Percentiles rank a stretch among this genome's conserved stretches.
Conservation (phyloP, 2,329 filamentous ascomycete genomes). For the Fusarium euwallaceae region DNA sequence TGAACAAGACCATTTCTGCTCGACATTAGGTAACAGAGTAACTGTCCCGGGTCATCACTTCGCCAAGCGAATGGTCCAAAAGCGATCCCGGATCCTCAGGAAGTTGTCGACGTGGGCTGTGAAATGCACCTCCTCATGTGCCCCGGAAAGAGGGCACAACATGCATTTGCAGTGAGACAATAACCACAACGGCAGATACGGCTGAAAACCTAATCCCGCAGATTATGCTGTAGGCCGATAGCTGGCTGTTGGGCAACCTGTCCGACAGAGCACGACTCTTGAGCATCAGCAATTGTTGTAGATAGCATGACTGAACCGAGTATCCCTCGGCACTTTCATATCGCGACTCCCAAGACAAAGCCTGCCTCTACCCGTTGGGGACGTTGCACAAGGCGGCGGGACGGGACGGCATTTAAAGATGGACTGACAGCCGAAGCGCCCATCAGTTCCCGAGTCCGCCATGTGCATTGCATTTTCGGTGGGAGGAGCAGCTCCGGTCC, state of each 20-base stretch:
- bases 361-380: background rate
- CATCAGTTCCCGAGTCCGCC: background rate
- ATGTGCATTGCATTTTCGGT: constrained; percentile 2
- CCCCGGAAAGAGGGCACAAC: constrained; percentile 14
- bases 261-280: background rate
- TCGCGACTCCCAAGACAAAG: background rate
- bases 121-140: constrained; percentile 9
- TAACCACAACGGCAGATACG: constrained; percentile 16
- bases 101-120: background rate
- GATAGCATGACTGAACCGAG: background rate
- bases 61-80: constrained; percentile 5
- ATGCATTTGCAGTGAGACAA: constrained; percentile 9
- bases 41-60: background rate
- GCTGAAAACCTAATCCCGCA: background rate
- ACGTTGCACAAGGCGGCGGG: background rate
- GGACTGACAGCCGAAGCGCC: background rate
- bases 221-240: background rate
- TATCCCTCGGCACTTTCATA: background rate
- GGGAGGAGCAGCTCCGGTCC: background rate
- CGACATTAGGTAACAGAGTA: background rate
- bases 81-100: background rate
- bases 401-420: constrained; percentile 1
- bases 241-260: background rate
- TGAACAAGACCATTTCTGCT: background rate
- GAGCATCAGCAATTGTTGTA: background rate